Conservation (phyloP, 176 grass and related monocot genomes). For the Phragmites australis region DNA sequence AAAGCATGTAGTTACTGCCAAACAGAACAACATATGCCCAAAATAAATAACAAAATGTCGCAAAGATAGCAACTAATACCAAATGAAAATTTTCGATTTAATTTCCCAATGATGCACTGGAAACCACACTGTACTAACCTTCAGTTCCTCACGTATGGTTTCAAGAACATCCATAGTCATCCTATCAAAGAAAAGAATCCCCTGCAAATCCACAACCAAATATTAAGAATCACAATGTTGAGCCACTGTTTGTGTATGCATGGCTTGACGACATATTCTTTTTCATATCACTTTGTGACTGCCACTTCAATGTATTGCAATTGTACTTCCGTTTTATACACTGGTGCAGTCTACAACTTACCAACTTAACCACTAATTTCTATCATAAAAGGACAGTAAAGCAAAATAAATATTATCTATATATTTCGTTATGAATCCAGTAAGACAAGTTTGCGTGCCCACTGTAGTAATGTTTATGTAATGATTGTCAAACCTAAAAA, state of each 20-base stretch:
- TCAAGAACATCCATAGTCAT: slow-evolving; percentile 88
- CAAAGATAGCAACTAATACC: background rate
- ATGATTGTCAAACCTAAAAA: background rate
- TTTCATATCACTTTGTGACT: background rate
- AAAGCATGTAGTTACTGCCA: background rate
- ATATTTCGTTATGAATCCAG: background rate
- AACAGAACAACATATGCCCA: slow-evolving; percentile 11
- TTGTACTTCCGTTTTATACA: background rate
- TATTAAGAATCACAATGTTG: slow-evolving; percentile 24
- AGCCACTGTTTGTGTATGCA: background rate
- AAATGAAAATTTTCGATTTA: background rate
- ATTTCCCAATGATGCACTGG: background rate
- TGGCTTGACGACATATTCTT: background rate
- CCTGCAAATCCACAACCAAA: slow-evolving; percentile 63
- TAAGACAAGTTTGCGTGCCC: background rate
- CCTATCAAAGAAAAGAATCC: slow-evolving; percentile 95
- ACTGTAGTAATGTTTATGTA: background rate
- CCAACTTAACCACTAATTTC: background rate
- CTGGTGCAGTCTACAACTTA: background rate
- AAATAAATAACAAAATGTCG: background rate
- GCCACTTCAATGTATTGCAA: background rate
- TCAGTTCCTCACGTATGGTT: slow-evolving; percentile 62
- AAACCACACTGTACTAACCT: slow-evolving; percentile 57
- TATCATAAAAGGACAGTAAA: background rate
- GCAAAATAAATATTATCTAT: background rate